Evolutionary conservation across 2,329 filamentous ascomycete genomes (phyloP).

Genomic region (Ophiocordyceps australis): DNA sequence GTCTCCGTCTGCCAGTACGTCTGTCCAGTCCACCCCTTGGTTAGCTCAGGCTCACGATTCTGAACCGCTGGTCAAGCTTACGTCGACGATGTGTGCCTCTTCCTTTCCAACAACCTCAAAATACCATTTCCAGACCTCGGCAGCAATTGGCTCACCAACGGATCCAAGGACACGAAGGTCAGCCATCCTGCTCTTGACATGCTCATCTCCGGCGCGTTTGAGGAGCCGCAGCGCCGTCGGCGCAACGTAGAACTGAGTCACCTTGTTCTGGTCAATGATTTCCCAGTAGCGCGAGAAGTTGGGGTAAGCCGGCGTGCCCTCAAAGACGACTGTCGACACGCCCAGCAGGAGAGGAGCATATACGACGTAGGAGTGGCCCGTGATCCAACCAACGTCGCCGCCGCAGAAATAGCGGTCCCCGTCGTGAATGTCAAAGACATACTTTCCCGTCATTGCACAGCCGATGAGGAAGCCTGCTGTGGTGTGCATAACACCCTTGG

Average conservation of each 20-base stretch:
- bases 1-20: conserved; percentile 99
- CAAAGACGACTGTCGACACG: conserved; percentile 89
- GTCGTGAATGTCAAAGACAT: conserved; percentile 95
- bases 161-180: conserved; percentile 80
- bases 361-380: conserved; percentile 94
- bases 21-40: conserved; percentile 24
- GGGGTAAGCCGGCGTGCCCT: conserved; percentile 93
- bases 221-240: conserved; percentile 83
- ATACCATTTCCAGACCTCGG: conserved; percentile 99
- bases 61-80: conserved; percentile 27
- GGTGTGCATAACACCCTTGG: conserved; percentile 97
- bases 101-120: conserved; percentile 88
- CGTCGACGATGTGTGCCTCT: conserved; percentile 84
- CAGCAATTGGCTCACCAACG: conserved; percentile 92
- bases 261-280: conserved; percentile 83
- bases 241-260: conserved; percentile 97
- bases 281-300: conserved; percentile 99
- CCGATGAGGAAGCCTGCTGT: conserved; percentile 91
- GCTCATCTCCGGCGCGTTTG: conserved; percentile 88
- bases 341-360: conserved; percentile 89
- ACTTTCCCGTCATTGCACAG: conserved; percentile 86
- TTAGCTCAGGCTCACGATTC: no score
- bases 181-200: conserved; percentile 80
- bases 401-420: conserved; percentile 93
- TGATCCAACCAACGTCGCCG: conserved; percentile 98